Conservation (phyloP, 2,329 filamentous ascomycete species). For the Trichoderma harzianum region DNA sequence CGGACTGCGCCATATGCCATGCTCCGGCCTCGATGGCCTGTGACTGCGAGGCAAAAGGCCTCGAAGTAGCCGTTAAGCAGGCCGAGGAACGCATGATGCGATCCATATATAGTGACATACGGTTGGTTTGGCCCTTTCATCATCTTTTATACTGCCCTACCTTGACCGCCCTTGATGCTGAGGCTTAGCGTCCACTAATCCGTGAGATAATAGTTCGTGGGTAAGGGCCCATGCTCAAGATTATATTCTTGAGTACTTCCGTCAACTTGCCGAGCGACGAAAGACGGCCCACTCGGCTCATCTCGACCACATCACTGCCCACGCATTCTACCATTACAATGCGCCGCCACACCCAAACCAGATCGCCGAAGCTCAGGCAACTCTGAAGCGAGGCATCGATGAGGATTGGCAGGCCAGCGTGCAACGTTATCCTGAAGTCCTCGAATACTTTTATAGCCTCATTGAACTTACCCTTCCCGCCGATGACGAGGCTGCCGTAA, state of each 20-base stretch:
- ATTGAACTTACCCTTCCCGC: conserved; percentile 63
- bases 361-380: conserved; percentile 60
- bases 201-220: conserved; percentile 49
- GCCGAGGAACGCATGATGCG: conserved; percentile 64
- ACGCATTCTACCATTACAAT: conserved; percentile 57
- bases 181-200: conserved; percentile 19
- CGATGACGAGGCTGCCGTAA: conserved; percentile 58
- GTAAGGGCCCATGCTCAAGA: conserved; percentile 64
- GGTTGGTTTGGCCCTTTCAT: conserved; percentile 42
- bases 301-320: conserved; percentile 53
- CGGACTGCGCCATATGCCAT: conserved; percentile 65
- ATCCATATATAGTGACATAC: conserved; percentile 59
- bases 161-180: conserved; percentile 2
- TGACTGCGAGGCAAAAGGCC: conserved; percentile 63
- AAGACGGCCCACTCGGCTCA: conserved; percentile 55
- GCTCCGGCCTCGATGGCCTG: conserved; percentile 57
- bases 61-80: conserved; percentile 60
- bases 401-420: conserved; percentile 76
- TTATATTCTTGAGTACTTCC: conserved; percentile 65
- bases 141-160: neutral
- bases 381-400: conserved; percentile 70
- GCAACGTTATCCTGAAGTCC: conserved; percentile 73
- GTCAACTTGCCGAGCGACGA: conserved; percentile 57
- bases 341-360: conserved; percentile 58
- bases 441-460: conserved; percentile 75